Percentiles rank a stretch among this genome's conserved stretches.
Evolutionary conservation across 164 flowering plant genomes (phyloP).

Genomic region (Malania oleifera): DNA sequence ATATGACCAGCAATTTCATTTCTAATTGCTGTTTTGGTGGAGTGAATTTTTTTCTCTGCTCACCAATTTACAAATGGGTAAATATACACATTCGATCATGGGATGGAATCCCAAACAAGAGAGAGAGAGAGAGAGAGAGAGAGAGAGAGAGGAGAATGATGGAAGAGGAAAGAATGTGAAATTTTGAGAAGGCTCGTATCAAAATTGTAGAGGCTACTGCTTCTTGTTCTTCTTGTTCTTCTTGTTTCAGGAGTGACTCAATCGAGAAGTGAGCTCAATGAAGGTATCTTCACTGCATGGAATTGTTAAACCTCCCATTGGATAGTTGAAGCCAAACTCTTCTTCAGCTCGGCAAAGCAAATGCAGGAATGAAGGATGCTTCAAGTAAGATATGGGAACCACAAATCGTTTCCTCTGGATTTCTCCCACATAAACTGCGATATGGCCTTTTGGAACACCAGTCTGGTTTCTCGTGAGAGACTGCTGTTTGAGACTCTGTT

Average conservation of each 20-base stretch:
- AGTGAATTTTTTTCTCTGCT: too few relatives aligned
- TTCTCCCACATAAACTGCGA: constrained; percentile 46
- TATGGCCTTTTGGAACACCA: constrained; percentile 31
- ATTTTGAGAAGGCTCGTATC: too few relatives aligned
- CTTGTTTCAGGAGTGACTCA: constrained; percentile 13
- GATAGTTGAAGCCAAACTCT: constrained; percentile 43
- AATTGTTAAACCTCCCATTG: constrained; percentile 39
- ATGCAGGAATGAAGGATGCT: constrained; percentile 35
- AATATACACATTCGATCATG: too few relatives aligned
- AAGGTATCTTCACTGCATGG: constrained; percentile 35
- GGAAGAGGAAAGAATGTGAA: too few relatives aligned
- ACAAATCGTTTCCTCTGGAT: constrained; percentile 36
- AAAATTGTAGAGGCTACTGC: too few relatives aligned
- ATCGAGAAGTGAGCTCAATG: constrained; percentile 18
- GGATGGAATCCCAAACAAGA: too few relatives aligned
- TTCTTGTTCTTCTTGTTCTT: background rate
- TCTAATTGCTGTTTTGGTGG: too few relatives aligned
- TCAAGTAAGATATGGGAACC: constrained; percentile 43
- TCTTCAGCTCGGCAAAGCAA: constrained; percentile 38
- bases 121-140: too few relatives aligned
- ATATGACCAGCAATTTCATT: too few relatives aligned
- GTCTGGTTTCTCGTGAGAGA: background rate
- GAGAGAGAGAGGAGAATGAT: too few relatives aligned
- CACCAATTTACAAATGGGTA: too few relatives aligned
- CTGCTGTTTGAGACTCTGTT: too few relatives aligned